These are phyloP conservation scores for Cladorrhinum samala DNA, from an alignment of 495 filamentous ascomycete species.

Conservation along the genomic window DNA sequence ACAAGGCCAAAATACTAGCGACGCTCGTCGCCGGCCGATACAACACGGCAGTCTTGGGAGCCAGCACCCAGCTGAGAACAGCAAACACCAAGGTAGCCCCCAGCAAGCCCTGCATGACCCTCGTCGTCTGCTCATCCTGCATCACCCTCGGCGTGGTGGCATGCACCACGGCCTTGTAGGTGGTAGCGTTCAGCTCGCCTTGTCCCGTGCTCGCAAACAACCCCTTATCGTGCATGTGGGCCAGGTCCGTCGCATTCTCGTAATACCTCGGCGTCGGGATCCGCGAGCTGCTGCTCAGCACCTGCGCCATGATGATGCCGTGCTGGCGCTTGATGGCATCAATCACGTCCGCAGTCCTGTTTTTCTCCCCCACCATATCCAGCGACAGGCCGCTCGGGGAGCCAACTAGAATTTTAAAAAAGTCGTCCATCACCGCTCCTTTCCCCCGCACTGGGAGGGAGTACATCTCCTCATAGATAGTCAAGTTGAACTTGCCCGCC, in stretches of 20 bases:
- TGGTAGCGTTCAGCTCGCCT: background rate
- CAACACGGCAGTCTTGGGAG: background rate
- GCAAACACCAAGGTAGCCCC: background rate
- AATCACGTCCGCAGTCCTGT: background rate
- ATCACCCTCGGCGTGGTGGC: background rate
- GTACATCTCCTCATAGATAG: too few species aligned
- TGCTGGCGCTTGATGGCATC: slow-evolving; percentile 1
- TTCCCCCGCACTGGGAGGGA: background rate
- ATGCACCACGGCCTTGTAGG: background rate
- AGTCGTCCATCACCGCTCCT: background rate
- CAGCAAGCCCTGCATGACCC: background rate
- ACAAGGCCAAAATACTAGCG: background rate
- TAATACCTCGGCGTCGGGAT: too few species aligned
- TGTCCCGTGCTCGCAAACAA: background rate
- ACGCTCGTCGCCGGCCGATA: background rate
- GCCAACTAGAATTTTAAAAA: background rate
- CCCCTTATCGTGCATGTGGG: background rate
- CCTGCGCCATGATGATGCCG: background rate
- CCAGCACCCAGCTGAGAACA: background rate
- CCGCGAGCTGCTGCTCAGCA: background rate
- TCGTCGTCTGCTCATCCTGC: background rate
- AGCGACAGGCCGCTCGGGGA: background rate
- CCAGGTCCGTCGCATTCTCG: background rate
- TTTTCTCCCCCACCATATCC: background rate
- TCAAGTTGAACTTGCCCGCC: too few species aligned